Conservation (phyloP, 2,329 filamentous ascomycete genomes). For the Botryotinia globosa region DNA sequence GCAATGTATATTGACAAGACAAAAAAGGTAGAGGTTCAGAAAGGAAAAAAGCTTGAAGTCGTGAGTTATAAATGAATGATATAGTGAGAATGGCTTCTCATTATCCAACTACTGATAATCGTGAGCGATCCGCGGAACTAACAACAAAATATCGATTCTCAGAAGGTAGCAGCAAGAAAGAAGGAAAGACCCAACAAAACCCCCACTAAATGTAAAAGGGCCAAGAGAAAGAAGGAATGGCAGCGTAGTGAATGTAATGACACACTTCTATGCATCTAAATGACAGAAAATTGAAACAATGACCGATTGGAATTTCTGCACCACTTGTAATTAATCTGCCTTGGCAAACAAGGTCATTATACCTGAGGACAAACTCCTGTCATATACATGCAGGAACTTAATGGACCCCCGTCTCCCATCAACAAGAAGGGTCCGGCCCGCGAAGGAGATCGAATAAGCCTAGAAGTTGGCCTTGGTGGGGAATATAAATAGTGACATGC, state of each 20-base stretch:
- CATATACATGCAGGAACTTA: neutral
- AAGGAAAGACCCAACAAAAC: neutral
- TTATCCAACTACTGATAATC: neutral
- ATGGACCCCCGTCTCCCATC: neutral
- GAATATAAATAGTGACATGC: neutral
- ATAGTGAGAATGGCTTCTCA: neutral
- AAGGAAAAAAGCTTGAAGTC: neutral
- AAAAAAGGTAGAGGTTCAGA: neutral
- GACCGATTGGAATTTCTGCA: neutral
- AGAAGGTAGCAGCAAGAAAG: neutral
- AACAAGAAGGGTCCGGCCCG: neutral
- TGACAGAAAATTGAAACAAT: neutral
- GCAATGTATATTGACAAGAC: neutral
- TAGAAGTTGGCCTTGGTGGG: neutral
- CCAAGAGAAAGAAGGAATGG: neutral
- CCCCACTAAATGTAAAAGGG: neutral
- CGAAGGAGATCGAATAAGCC: neutral
- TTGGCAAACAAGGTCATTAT: neutral
- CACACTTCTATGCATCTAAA: neutral
- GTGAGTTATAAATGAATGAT: neutral
- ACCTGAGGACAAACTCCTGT: neutral
- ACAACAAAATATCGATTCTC: neutral
- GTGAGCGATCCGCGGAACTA: neutral
- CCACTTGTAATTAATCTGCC: neutral
- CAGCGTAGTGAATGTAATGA: neutral